Conservation (phyloP, 352 stramenopile genomes). For the Thalassiosira pacifica region DNA sequence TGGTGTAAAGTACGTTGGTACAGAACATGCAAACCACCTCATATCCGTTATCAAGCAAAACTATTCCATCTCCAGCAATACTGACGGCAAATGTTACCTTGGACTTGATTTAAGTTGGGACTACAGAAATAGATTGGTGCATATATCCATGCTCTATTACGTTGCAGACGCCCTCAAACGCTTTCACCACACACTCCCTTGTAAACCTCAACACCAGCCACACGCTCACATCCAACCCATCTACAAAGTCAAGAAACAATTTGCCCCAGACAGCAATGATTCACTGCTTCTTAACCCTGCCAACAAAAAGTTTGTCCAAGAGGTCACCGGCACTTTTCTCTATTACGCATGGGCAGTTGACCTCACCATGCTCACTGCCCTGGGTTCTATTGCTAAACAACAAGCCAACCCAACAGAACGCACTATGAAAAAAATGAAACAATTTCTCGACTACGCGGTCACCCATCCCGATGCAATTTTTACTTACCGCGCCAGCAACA, state of each 20-base stretch:
- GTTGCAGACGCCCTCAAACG: slow-evolving; percentile 5
- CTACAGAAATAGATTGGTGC: slow-evolving; percentile 42
- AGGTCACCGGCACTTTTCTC: not conserved
- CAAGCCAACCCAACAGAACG: slow-evolving; percentile 7
- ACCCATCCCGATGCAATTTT: slow-evolving; percentile 53
- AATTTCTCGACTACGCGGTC: slow-evolving; percentile 49
- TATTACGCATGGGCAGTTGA: slow-evolving; percentile 16
- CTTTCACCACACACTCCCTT: slow-evolving; percentile 28
- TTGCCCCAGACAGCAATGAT: not conserved
- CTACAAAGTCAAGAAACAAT: slow-evolving; percentile 57
- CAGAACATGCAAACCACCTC: slow-evolving; percentile 48
- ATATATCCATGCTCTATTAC: slow-evolving; percentile 53
- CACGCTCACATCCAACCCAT: slow-evolving; percentile 8
- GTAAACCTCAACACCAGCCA: slow-evolving; percentile 39
- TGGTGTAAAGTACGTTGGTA: slow-evolving; percentile 41
- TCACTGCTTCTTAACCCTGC: slow-evolving; percentile 15
- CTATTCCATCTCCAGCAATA: slow-evolving; percentile 35
- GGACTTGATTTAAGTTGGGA: slow-evolving; percentile 59
- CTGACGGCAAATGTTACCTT: slow-evolving; percentile 22
- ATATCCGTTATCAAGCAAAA: slow-evolving; percentile 5
- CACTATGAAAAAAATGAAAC: slow-evolving; percentile 17
- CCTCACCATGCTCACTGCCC: not conserved
- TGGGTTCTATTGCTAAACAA: not conserved
- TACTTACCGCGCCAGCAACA: slow-evolving; percentile 50
- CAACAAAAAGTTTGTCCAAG: slow-evolving; percentile 2